Conservation (phyloP, 2,329 filamentous ascomycete genomes). For the Aspergillus intermedius region DNA sequence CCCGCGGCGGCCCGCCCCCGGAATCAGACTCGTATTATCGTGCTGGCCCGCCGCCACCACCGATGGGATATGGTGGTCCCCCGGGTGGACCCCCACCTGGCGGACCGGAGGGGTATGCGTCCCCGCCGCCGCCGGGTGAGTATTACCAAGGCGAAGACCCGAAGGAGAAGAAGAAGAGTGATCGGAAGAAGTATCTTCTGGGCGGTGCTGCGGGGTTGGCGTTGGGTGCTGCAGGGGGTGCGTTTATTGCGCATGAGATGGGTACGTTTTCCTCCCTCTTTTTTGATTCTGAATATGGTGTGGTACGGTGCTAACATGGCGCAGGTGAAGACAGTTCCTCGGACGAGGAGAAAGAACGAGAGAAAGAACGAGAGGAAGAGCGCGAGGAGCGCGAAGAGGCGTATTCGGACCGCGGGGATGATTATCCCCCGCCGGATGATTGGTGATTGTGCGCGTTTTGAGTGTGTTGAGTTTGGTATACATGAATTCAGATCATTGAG, state of each 20-base stretch:
- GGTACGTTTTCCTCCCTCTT: neutral
- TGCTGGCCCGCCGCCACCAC: slow-evolving; percentile 12
- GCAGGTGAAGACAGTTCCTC: neutral
- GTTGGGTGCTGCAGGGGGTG: slow-evolving; percentile 52
- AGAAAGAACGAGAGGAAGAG: neutral
- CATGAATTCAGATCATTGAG: too few relatives aligned
- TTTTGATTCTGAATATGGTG: neutral
- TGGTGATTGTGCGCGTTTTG: neutral
- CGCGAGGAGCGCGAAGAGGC: slow-evolving; percentile 1
- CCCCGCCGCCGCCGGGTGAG: slow-evolving; percentile 9
- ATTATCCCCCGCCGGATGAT: slow-evolving; percentile 1
- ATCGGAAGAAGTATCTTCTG: slow-evolving; percentile 47
- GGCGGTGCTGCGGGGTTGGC: slow-evolving; percentile 55
- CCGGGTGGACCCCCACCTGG: slow-evolving; percentile 5
- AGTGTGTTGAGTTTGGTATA: too few relatives aligned
- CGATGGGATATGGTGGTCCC: slow-evolving; percentile 3
- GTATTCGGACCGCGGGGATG: slow-evolving; percentile 2
- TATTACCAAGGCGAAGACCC: slow-evolving; percentile 14
- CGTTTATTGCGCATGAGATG: slow-evolving; percentile 48
- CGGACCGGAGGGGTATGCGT: slow-evolving; percentile 3
- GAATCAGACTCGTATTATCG: slow-evolving; percentile 15
- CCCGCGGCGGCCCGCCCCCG: slow-evolving; percentile 19
- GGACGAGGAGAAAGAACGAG: neutral
- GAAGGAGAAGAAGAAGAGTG: slow-evolving; percentile 37
- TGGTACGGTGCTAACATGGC: neutral